Base-by-base conservation (phyloP, 306 rosid genomes). In the Gastrolobium bilobum region DNA sequence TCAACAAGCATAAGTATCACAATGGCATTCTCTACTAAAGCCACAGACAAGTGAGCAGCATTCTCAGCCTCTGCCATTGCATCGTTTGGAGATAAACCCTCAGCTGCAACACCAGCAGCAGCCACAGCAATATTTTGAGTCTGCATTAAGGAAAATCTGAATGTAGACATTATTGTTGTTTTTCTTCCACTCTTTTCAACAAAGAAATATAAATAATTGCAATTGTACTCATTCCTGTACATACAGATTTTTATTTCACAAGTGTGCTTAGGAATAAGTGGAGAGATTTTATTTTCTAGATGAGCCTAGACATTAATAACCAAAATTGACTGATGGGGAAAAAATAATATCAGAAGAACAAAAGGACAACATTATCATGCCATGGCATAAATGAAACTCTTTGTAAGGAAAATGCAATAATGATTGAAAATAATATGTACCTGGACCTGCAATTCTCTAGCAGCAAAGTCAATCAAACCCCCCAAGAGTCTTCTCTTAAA, bases 1-100 rank as follows among this genome's bases (percentile, higher is more conserved):
- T 95, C 99, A 59, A 89, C 99, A 79, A 93, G 99, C 99, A 95
- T 95, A 83, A 95, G 89, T 83, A 91, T 93, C 83, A 95, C 99
- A 79, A 95, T 93, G 38, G 97, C 93, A 86, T 95, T 95, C 86
- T 95, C 99, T 40, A 93, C 99, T 69, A 95, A 85, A 70, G 97
- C 95, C 71, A 95, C 99, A 43, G 99, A 95, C 78, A 91, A 88
- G 57, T 90, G 96, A 77, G 99, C 95, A 71, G 97, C 96, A 86
- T 88, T 87, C 79, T 95, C 97, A 60, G 99, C 94, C 86, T 93
- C 98, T 71, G 90, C 96, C 89, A 82, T 95, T 6, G 99, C 87
- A 75, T 84, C 92, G 6, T 69, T 63, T 63, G 99, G 96, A 76
- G 99, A 93, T 82, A 93, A 89, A 54, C 96, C 93, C 86, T 85